Percentiles rank a stretch among this genome's conserved stretches.
Conservation (phyloP, 768 basidiomycete genomes). For the Galerina sulciceps region DNA sequence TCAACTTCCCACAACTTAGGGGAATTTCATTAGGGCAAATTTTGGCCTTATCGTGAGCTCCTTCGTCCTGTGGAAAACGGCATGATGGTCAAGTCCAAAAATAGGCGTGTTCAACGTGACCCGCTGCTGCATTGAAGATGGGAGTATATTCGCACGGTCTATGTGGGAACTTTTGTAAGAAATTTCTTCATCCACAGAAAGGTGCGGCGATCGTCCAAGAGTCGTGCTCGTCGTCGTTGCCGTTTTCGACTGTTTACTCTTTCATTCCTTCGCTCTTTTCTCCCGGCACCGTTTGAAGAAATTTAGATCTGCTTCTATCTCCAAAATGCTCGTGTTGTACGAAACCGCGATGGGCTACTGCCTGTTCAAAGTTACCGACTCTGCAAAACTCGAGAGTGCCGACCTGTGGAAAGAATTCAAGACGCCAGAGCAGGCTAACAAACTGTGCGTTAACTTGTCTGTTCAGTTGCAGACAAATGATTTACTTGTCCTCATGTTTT, state of each 20-base stretch:
- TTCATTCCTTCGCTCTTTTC: conserved; percentile 5
- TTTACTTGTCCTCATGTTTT: neutral
- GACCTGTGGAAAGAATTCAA: conserved; percentile 93
- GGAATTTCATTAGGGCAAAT: neutral
- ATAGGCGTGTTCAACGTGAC: neutral
- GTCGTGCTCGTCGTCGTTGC: conserved; percentile 24
- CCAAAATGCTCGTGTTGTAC: conserved; percentile 91
- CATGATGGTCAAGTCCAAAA: conserved; percentile 3
- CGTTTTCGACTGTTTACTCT: conserved; percentile 12
- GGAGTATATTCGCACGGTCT: conserved; percentile 30
- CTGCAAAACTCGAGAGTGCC: conserved; percentile 83
- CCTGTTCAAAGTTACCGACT: conserved; percentile 93
- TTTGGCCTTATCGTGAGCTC: neutral
- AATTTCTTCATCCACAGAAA: conserved; percentile 35
- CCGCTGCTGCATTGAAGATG: conserved; percentile 1
- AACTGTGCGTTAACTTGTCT: conserved; percentile 65
- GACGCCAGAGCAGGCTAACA: conserved; percentile 89
- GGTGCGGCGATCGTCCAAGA: conserved; percentile 18
- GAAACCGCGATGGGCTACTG: conserved; percentile 97
- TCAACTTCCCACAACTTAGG: conserved; percentile 8
- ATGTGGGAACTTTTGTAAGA: conserved; percentile 32
- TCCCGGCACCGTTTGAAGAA: neutral
- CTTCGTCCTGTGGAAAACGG: neutral
- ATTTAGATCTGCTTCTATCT: conserved; percentile 5
- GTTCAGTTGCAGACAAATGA: neutral